Evolutionary conservation across 805 yeast genomes (phyloP).

Genomic region (Ogataea naganishii): DNA sequence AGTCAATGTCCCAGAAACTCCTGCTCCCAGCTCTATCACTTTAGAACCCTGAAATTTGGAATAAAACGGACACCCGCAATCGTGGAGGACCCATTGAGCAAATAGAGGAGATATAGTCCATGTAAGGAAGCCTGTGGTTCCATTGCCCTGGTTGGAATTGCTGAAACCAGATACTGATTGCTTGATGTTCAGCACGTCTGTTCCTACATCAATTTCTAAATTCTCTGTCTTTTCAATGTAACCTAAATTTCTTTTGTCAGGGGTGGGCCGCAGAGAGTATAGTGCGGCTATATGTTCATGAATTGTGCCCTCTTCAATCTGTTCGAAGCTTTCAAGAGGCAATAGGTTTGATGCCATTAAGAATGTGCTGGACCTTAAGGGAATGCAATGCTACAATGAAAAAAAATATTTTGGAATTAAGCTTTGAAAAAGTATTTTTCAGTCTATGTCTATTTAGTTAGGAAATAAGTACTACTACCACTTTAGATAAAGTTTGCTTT

Average conservation of each 20-base stretch:
- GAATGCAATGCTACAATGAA: too few relatives aligned
- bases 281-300: slow-evolving; percentile 21
- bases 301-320: slow-evolving; percentile 7
- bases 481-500: neutral
- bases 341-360: too few relatives aligned
- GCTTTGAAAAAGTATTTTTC: too few relatives aligned
- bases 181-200: slow-evolving; percentile 13
- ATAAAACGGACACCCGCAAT: slow-evolving; percentile 19
- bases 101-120: slow-evolving; percentile 47
- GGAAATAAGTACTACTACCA: neutral
- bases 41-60: slow-evolving; percentile 10
- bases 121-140: slow-evolving; percentile 57
- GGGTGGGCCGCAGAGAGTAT: slow-evolving; percentile 10
- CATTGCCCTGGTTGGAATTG: slow-evolving; percentile 21
- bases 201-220: slow-evolving; percentile 10
- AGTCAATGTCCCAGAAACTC: slow-evolving; percentile 45
- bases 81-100: slow-evolving; percentile 43
- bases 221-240: slow-evolving; percentile 13
- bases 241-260: slow-evolving; percentile 14
- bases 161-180: slow-evolving; percentile 26
- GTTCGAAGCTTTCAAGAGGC: neutral
- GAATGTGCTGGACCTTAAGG: neutral
- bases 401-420: too few relatives aligned
- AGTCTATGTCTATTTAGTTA: neutral
- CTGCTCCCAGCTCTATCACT: slow-evolving; percentile 56